These are phyloP conservation scores for Xylariaceae sp. DNA, from an alignment of 2,329 filamentous ascomycete species.

Conservation along the genomic window DNA sequence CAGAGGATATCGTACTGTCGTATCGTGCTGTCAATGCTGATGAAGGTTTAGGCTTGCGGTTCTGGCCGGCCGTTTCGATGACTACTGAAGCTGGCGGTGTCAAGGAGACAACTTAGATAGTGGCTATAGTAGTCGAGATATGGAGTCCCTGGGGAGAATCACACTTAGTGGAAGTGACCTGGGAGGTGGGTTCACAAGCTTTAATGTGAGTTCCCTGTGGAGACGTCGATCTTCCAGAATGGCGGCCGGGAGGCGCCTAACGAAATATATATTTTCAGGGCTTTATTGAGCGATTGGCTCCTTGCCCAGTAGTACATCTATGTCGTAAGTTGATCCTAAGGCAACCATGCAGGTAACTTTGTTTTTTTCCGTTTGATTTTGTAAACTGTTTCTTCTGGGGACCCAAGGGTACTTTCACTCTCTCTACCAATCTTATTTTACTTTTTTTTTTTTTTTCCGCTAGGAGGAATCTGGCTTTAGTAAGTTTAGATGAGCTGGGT, in stretches of 20 bases:
- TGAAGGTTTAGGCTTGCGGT: neutral
- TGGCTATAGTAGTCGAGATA: neutral
- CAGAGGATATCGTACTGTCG: too few relatives aligned
- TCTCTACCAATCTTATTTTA: slow-evolving; percentile 16
- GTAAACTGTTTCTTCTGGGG: slow-evolving; percentile 3
- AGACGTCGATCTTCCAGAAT: slow-evolving; percentile 37
- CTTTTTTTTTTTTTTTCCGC: slow-evolving; percentile 29
- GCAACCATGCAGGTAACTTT: slow-evolving; percentile 1
- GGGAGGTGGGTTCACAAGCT: slow-evolving; percentile 28
- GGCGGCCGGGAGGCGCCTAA: slow-evolving; percentile 39
- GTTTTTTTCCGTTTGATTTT: slow-evolving; percentile 6
- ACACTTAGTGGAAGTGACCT: slow-evolving; percentile 17
- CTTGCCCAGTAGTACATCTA: slow-evolving; percentile 22
- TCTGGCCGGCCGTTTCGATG: neutral
- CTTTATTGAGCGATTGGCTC: slow-evolving; percentile 33
- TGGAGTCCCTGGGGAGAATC: neutral
- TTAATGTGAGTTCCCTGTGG: slow-evolving; percentile 35
- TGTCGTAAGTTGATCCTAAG: slow-evolving; percentile 22
- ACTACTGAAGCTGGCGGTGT: neutral
- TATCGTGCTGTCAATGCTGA: too few relatives aligned
- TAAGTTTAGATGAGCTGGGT: slow-evolving; percentile 28
- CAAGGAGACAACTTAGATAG: neutral
- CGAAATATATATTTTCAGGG: slow-evolving; percentile 37
- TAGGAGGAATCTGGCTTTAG: slow-evolving; percentile 23
- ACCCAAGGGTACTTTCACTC: neutral